Conservation (phyloP, 495 filamentous ascomycete genomes). For the Staphylotrichum longicolle region DNA sequence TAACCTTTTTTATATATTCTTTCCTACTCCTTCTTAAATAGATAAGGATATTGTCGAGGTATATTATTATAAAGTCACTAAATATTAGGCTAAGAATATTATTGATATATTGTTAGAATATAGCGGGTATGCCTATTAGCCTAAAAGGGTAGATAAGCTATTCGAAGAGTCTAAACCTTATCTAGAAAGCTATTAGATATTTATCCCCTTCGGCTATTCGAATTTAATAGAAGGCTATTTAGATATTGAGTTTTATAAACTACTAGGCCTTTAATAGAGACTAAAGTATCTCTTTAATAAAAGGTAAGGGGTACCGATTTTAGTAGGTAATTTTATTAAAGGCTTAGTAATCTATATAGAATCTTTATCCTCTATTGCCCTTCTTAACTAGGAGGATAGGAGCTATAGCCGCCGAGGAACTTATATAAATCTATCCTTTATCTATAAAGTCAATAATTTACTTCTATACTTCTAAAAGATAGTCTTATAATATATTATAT, state of each 20-base stretch:
- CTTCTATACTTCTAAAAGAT: too few relatives aligned
- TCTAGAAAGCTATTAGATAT: neutral
- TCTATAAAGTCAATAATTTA: too few relatives aligned
- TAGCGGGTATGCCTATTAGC: neutral
- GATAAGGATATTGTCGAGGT: neutral
- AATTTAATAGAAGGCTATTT: neutral
- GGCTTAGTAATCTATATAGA: neutral
- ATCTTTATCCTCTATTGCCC: neutral
- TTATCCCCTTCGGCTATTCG: neutral
- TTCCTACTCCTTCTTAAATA: neutral
- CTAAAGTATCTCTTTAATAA: neutral
- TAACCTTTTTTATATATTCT: too few relatives aligned
- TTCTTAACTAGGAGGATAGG: neutral
- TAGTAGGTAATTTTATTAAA: slow-evolving; percentile 2
- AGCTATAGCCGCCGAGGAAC: too few relatives aligned
- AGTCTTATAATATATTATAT: too few relatives aligned
- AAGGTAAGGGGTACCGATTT: neutral
- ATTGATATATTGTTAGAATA: neutral
- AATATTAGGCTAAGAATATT: too few relatives aligned
- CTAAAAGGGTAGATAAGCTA: neutral
- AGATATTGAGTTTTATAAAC: neutral
- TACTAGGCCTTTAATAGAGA: neutral
- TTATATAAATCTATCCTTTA: too few relatives aligned
- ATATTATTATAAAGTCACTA: neutral
- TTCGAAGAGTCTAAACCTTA: neutral